Evolutionary conservation across 768 basidiomycete genomes (phyloP).

Genomic region (Amanita rimosa): DNA sequence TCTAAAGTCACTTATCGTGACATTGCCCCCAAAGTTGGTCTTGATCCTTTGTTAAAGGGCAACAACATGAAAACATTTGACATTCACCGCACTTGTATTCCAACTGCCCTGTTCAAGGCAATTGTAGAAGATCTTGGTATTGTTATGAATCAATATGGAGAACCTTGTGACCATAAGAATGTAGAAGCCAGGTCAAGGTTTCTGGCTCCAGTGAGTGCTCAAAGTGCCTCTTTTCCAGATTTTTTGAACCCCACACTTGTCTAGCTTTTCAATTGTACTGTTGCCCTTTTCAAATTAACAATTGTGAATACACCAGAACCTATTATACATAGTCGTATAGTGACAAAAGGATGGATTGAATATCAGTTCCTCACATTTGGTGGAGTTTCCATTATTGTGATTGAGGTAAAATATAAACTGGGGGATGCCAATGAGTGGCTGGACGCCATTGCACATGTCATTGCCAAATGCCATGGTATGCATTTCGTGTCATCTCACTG

Average conservation of each 20-base stretch:
- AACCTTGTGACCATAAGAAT: not conserved
- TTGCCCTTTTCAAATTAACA: not conserved
- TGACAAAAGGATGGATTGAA: slow-evolving; percentile 3
- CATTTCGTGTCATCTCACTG: not conserved
- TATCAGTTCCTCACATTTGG: slow-evolving; percentile 6
- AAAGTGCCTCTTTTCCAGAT: no score
- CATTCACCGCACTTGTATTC: slow-evolving; percentile 13
- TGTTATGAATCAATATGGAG: slow-evolving; percentile 1
- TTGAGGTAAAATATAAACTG: not conserved
- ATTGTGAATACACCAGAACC: not conserved
- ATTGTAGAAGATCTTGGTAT: slow-evolving; percentile 10
- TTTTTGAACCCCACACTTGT: slow-evolving; percentile 1
- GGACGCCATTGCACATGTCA: slow-evolving; percentile 9
- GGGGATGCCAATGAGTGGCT: not conserved
- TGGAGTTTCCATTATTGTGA: not conserved
- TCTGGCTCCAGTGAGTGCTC: slow-evolving; percentile 1
- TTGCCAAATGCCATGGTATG: slow-evolving; percentile 8
- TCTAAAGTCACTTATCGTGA: slow-evolving; percentile 11
- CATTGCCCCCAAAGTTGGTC: slow-evolving; percentile 12
- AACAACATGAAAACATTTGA: slow-evolving; percentile 12
- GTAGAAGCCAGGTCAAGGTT: slow-evolving; percentile 1
- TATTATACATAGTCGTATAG: not conserved
- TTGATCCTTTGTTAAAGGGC: slow-evolving; percentile 6
- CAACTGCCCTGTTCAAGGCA: slow-evolving; percentile 11
- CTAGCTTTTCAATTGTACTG: not conserved